Evolutionary conservation across 164 flowering plant genomes (phyloP).

Genomic region (Vitis labrusca): DNA sequence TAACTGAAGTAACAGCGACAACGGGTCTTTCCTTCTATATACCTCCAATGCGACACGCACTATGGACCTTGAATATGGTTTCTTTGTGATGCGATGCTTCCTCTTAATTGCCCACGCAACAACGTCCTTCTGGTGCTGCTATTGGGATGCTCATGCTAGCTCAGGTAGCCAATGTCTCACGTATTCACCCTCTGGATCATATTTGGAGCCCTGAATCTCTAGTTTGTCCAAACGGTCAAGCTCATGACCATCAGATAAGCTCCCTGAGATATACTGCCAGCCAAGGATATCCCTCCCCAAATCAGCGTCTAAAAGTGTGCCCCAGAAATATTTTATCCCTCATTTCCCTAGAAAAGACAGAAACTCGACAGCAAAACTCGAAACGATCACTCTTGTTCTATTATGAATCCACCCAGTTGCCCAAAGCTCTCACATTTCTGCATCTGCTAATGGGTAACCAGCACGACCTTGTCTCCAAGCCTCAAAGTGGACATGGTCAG

Average conservation of each 20-base stretch:
- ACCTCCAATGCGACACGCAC: no score
- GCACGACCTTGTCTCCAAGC: slow-evolving; percentile 93
- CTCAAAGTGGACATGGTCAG: slow-evolving; percentile 47
- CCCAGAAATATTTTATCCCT: slow-evolving; percentile 99
- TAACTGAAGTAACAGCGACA: no score
- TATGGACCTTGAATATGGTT: no score
- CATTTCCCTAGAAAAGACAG: slow-evolving; percentile 90
- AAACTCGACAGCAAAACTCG: slow-evolving; percentile 83
- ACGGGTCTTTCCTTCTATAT: no score
- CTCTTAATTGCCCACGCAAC: no score
- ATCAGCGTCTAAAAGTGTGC: slow-evolving; percentile 92
- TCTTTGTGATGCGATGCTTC: no score
- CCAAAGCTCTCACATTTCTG: slow-evolving; percentile 98
- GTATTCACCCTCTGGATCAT: slow-evolving; percentile 87
- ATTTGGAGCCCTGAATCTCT: slow-evolving; percentile 78
- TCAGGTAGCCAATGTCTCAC: slow-evolving; percentile 95
- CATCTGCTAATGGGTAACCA: slow-evolving; percentile 92
- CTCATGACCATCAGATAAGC: slow-evolving; percentile 94
- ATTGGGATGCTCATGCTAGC: slow-evolving; percentile 37
- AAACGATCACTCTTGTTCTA: slow-evolving; percentile 73
- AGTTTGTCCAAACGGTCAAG: slow-evolving; percentile 67
- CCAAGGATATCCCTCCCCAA: slow-evolving; percentile 89
- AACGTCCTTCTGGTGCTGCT: no score
- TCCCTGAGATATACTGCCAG: slow-evolving; percentile 86
- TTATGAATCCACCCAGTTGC: slow-evolving; percentile 97